Conservation (phyloP, 2,329 filamentous ascomycete genomes). For the Scortechinia acanthostroma region DNA sequence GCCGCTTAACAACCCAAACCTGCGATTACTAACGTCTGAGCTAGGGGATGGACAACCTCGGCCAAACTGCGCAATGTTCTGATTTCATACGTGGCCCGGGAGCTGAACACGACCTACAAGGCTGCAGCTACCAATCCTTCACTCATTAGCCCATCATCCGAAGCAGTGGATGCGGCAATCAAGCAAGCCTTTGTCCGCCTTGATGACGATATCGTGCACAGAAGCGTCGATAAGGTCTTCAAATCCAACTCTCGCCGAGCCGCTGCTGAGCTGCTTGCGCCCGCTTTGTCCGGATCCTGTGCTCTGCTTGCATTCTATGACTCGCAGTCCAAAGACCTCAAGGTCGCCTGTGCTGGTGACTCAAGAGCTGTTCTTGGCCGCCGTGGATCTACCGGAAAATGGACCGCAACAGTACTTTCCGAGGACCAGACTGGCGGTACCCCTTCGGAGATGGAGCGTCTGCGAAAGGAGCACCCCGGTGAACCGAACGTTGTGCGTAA, state of each 20-base stretch:
- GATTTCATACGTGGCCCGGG: conserved; percentile 85
- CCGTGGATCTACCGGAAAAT: conserved; percentile 72
- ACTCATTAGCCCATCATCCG: conserved; percentile 43
- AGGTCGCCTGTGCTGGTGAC: conserved; percentile 93
- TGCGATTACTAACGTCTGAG: conserved; percentile 2
- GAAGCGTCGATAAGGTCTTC: conserved; percentile 84
- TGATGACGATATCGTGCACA: conserved; percentile 89
- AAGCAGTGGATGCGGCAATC: conserved; percentile 82
- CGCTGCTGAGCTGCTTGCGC: conserved; percentile 84
- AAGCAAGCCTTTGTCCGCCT: conserved; percentile 83
- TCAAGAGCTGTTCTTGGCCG: conserved; percentile 90
- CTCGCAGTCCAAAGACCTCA: conserved; percentile 73
- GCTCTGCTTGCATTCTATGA: conserved; percentile 96
- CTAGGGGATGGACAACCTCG: conserved; percentile 92
- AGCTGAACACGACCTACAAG: conserved; percentile 88
- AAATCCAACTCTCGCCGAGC: conserved; percentile 83
- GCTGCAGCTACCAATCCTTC: conserved; percentile 42
- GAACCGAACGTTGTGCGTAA: conserved; percentile 52
- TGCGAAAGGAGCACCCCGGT: conserved; percentile 80
- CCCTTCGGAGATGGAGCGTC: conserved; percentile 72
- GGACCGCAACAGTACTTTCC: conserved; percentile 83
- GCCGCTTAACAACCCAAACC: background rate
- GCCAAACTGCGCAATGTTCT: conserved; percentile 88
- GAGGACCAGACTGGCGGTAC: conserved; percentile 91
- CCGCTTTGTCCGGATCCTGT: conserved; percentile 92